Evolutionary conservation across 2,329 filamentous ascomycete genomes (phyloP), one percentile per base, ranked within the genome.

Genomic region (Alternaria conjuncta): DNA sequence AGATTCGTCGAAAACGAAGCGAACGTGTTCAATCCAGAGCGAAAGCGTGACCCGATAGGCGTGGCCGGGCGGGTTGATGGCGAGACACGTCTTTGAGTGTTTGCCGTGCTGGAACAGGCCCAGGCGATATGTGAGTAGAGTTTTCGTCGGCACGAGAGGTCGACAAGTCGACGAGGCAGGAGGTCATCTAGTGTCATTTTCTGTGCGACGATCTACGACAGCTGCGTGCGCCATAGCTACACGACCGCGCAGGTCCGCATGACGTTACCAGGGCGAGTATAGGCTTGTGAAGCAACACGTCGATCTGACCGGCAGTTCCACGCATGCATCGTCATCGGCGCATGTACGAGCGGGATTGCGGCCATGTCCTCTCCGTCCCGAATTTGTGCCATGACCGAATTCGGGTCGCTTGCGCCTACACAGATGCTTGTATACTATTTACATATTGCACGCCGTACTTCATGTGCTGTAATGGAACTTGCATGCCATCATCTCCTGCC

Each of bases 1-100:
- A 91, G 61, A 97, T 97, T 68, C 85, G 86, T 65, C 84, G 84
- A 45, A 80, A 74, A 68, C 68, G 71, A 36, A 75, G 72, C 56
- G 78, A 79, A 64, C 71, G 73, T 41, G 63, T 64, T 58, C 64
- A 66, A 63, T 55, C 65, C 36, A 71, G 58, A 58, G 64, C 69
- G 46, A 71, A 73, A 57, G 75, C 70, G 36, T 76, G 63, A 75
- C 13, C 28, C 43, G 44, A 43, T 45, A 26, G 46, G 51, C 43
- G 13, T 36, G 23, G 43, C 13, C 47, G 49, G 45, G 18, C 55
- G 54, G 49, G 10, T 55, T 61, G 23, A 54, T 21, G 41, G 47
- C 46, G 45, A 55, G 51, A 50, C 62, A 64, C 50, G 56, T 50
- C 58, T 66, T 61, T 25, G 46, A 28, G 61, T 60, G 61, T 60